A percentile compares a stretch with the other conserved stretches of the same genome.
These are phyloP conservation scores for Cryphonectria radicalis DNA, from an alignment of 2,329 filamentous ascomycete genomes.

Conservation along the genomic window DNA sequence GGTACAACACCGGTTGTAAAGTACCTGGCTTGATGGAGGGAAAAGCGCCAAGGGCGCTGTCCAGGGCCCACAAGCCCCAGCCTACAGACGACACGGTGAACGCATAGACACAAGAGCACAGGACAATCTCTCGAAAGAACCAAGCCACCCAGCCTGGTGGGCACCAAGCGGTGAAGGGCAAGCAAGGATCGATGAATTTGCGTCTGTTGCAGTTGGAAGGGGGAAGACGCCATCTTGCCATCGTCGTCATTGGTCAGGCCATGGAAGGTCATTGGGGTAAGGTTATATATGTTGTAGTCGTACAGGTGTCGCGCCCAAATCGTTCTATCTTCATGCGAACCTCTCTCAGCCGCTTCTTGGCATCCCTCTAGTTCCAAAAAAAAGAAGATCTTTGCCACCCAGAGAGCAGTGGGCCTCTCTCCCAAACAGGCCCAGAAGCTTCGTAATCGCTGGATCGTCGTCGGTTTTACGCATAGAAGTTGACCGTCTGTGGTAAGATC, in stretches of 20 bases:
- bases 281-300: slow-evolving; percentile 8
- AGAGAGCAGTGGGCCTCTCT: not conserved
- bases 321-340: slow-evolving; percentile 7
- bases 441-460: slow-evolving; percentile 20
- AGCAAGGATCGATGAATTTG: not conserved
- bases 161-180: not conserved
- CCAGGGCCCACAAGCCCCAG: not conserved
- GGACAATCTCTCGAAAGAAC: not conserved
- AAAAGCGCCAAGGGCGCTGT: not conserved
- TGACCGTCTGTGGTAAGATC: slow-evolving; percentile 53
- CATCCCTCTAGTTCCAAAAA: slow-evolving; percentile 25
- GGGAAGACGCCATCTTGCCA: not conserved
- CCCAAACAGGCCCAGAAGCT: not conserved
- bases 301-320: slow-evolving; percentile 11
- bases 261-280: not conserved
- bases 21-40: not conserved
- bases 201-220: no score
- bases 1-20: not conserved
- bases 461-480: slow-evolving; percentile 54
- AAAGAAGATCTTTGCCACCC: slow-evolving; percentile 18
- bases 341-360: slow-evolving; percentile 1
- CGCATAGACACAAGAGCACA: not conserved
- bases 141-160: not conserved
- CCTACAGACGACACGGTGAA: not conserved
- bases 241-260: slow-evolving; percentile 3